These are phyloP conservation scores for Isoetes taiwanensis DNA, from an alignment of 75 land plant species.

Conservation along the genomic window DNA sequence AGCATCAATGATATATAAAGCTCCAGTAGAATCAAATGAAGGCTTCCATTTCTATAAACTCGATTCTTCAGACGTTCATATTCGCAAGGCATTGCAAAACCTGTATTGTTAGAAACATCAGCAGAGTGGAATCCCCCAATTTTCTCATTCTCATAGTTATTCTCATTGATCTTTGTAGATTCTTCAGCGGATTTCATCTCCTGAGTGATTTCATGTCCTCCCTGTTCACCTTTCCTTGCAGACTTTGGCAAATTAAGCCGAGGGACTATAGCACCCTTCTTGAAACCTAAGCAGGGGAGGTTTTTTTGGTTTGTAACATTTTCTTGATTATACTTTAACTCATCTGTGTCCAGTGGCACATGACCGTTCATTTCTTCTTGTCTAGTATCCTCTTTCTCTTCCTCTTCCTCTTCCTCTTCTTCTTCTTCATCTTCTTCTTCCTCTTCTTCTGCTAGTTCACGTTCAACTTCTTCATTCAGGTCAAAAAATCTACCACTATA, in stretches of 20 bases:
- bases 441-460: slow-evolving; percentile 23
- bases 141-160: not conserved
- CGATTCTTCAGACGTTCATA: slow-evolving; percentile 12
- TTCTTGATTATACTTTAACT: too few relatives aligned
- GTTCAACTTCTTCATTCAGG: slow-evolving; percentile 32
- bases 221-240: slow-evolving; percentile 16
- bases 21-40: slow-evolving; percentile 23
- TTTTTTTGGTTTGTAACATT: too few relatives aligned
- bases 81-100: slow-evolving; percentile 5
- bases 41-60: slow-evolving; percentile 11
- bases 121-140: too few relatives aligned
- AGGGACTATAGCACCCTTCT: slow-evolving; percentile 20
- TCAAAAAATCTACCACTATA: slow-evolving; percentile 31
- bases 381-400: too few relatives aligned
- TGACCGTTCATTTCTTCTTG: too few relatives aligned
- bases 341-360: too few relatives aligned
- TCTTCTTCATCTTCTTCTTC: not conserved
- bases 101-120: not conserved
- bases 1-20: slow-evolving; percentile 27
- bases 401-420: not conserved
- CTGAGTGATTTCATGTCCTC: not conserved
- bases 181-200: not conserved
- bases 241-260: slow-evolving; percentile 20
- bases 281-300: too few relatives aligned
- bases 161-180: not conserved